These are phyloP conservation scores for Chytriomyces confervae DNA, from an alignment of 192 early-diverging fungal species.

Conservation along the genomic window DNA sequence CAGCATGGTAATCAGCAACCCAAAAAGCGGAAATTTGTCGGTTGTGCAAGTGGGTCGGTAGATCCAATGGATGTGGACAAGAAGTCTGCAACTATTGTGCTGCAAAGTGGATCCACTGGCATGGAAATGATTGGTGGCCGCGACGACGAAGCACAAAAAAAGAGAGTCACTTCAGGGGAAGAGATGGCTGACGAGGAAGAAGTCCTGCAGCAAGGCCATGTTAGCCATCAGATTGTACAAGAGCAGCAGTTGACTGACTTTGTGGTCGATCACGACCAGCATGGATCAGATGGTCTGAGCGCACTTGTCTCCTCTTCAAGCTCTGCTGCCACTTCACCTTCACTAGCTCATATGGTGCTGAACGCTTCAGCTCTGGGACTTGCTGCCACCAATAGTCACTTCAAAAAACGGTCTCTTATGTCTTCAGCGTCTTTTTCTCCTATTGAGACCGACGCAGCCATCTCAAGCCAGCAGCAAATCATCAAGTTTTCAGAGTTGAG, in stretches of 20 bases:
- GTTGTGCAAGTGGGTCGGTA: not conserved
- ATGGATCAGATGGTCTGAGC: no score
- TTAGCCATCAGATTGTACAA: not conserved
- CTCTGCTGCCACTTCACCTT: not conserved
- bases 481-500: slow-evolving; percentile 26
- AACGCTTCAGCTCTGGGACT: not conserved
- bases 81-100: not conserved
- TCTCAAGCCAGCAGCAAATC: not conserved
- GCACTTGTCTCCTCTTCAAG: not conserved
- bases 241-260: not conserved
- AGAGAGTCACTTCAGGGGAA: not conserved
- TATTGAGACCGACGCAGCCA: not conserved
- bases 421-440: slow-evolving; percentile 35
- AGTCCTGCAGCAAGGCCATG: not conserved
- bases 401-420: slow-evolving; percentile 20
- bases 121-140: not conserved
- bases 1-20: not conserved
- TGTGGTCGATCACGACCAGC: not conserved
- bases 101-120: not conserved
- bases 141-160: not conserved
- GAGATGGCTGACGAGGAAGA: not conserved
- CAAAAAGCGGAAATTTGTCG: not conserved
- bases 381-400: slow-evolving; percentile 21
- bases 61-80: not conserved
- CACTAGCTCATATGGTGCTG: not conserved